Evolutionary conservation across 2,329 filamentous ascomycete genomes (phyloP).

Genomic region (Tolypocladium inflatum): DNA sequence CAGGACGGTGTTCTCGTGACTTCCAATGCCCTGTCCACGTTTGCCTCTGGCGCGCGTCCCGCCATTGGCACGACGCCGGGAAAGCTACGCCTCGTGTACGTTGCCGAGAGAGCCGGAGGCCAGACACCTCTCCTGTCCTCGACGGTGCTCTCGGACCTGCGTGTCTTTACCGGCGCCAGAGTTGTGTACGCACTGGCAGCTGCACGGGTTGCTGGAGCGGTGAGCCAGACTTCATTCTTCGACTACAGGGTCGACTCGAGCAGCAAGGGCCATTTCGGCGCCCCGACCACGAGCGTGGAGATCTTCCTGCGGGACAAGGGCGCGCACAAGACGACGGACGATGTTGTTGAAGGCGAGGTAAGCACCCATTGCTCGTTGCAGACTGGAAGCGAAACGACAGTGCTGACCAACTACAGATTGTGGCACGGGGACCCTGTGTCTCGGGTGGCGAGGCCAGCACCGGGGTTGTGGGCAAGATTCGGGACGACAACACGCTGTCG

Average conservation of each 20-base stretch:
- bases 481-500: constrained; percentile 64
- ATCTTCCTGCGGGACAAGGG: constrained; percentile 59
- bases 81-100: constrained; percentile 72
- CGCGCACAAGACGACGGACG: constrained; percentile 53
- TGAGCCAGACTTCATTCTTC: constrained; percentile 79
- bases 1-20: constrained; percentile 63
- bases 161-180: constrained; percentile 70
- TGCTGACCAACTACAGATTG: constrained; percentile 40
- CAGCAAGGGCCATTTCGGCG: constrained; percentile 59
- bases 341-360: constrained; percentile 54
- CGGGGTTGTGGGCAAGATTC: constrained; percentile 54
- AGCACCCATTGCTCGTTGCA: constrained; percentile 14
- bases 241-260: constrained; percentile 61
- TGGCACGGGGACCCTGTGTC: constrained; percentile 65
- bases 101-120: constrained; percentile 62
- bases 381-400: background rate
- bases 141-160: constrained; percentile 65
- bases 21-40: constrained; percentile 36
- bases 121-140: constrained; percentile 56
- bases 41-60: constrained; percentile 49
- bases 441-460: constrained; percentile 55
- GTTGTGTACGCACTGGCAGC: constrained; percentile 80
- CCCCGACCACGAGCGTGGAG: constrained; percentile 72
- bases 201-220: constrained; percentile 74
- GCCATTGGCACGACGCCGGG: constrained; percentile 52